Percentiles rank a stretch among this genome's conserved stretches.
Conservation (phyloP, 768 basidiomycete genomes). For the Russula dissimulans region DNA sequence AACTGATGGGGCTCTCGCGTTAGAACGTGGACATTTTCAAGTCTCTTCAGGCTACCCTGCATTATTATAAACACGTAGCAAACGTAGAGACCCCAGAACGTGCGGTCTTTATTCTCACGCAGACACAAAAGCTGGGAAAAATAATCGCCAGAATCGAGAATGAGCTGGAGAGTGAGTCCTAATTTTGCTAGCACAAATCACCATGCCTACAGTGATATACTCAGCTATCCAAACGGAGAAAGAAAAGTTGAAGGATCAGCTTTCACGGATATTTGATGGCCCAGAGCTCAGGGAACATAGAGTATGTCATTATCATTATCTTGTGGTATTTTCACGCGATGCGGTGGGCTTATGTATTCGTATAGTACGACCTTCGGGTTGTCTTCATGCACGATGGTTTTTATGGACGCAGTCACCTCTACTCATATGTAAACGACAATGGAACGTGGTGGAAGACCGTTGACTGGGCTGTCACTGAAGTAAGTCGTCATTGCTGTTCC, state of each 20-base stretch:
- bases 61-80: slow-evolving; percentile 67
- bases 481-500: slow-evolving; percentile 19
- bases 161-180: slow-evolving; percentile 42
- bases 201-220: not conserved
- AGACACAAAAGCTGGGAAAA: slow-evolving; percentile 42
- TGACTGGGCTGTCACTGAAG: slow-evolving; percentile 61
- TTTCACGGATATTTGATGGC: slow-evolving; percentile 44
- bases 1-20: not conserved
- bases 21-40: slow-evolving; percentile 58
- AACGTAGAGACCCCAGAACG: slow-evolving; percentile 41
- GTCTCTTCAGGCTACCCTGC: slow-evolving; percentile 49
- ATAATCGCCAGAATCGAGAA: slow-evolving; percentile 44
- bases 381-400: slow-evolving; percentile 73
- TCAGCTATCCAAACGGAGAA: slow-evolving; percentile 48
- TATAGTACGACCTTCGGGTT: slow-evolving; percentile 73
- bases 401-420: slow-evolving; percentile 67
- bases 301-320: slow-evolving; percentile 29
- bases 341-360: not conserved
- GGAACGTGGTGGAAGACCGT: slow-evolving; percentile 76
- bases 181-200: not conserved
- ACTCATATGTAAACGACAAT: slow-evolving; percentile 65
- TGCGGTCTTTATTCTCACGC: slow-evolving; percentile 32
- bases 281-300: slow-evolving; percentile 55
- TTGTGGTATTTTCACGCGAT: not conserved
- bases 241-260: slow-evolving; percentile 35